Conservation (phyloP, 2,329 filamentous ascomycete genomes). For the Aspergillus viridinutans region DNA sequence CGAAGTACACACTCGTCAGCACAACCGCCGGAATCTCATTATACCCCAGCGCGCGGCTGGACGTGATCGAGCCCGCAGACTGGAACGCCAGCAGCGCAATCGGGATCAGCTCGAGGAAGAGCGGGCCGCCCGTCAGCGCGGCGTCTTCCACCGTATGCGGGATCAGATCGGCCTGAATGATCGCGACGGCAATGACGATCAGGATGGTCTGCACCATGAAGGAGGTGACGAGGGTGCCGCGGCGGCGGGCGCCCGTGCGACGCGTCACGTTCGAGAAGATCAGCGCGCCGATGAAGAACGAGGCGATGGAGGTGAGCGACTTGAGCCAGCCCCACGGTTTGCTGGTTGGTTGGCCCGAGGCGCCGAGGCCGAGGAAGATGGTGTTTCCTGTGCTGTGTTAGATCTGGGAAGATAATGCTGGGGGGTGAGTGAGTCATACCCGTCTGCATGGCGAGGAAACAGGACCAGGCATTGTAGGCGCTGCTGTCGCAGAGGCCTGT, state of each 20-base stretch:
- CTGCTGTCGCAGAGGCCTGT: constrained; percentile 44
- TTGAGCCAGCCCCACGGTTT: constrained; percentile 44
- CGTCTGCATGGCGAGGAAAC: constrained; percentile 47
- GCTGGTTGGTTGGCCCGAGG: constrained; percentile 35
- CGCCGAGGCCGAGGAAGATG: constrained; percentile 44
- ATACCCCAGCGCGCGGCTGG: constrained; percentile 38
- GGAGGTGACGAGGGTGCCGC: constrained; percentile 37
- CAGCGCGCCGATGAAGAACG: constrained; percentile 41
- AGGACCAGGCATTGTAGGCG: constrained; percentile 45
- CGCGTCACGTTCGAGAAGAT: constrained; percentile 38
- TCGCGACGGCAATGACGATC: constrained; percentile 37
- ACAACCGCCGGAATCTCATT: constrained; percentile 46
- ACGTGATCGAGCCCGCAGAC: constrained; percentile 42
- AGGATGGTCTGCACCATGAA: constrained; percentile 39
- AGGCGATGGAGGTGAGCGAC: constrained; percentile 39
- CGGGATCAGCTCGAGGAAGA: constrained; percentile 41
- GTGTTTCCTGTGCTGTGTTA: constrained; percentile 39
- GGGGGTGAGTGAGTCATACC: constrained; percentile 25
- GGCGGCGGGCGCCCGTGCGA: constrained; percentile 29
- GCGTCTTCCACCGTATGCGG: constrained; percentile 24
- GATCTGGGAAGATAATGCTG: neutral
- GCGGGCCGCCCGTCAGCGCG: constrained; percentile 19
- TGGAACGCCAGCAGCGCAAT: constrained; percentile 44
- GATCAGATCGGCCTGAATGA: constrained; percentile 38
- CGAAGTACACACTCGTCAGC: constrained; percentile 44